These are phyloP conservation scores for Cyberlindnera samutprakarnensis DNA, from an alignment of 805 yeast genomes.

Conservation along the genomic window DNA sequence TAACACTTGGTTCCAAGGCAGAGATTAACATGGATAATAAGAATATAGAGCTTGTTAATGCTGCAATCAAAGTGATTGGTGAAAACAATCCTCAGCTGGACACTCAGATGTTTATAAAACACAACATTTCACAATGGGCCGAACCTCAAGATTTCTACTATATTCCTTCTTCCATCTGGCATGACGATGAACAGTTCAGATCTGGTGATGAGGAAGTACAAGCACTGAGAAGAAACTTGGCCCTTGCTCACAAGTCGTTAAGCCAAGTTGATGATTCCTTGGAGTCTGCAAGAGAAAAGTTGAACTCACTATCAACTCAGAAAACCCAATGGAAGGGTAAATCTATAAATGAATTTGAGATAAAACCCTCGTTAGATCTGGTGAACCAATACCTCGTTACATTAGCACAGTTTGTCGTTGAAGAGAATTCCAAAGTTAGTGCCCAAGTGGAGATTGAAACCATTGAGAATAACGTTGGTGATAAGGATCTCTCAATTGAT, in stretches of 20 bases:
- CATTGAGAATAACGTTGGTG: slow-evolving; percentile 78
- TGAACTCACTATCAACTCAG: slow-evolving; percentile 24
- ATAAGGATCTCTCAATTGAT: slow-evolving; percentile 56
- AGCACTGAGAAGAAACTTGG: slow-evolving; percentile 40
- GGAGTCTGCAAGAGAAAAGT: slow-evolving; percentile 23
- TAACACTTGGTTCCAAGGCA: slow-evolving; percentile 49
- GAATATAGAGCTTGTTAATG: slow-evolving; percentile 35
- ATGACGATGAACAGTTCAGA: slow-evolving; percentile 79
- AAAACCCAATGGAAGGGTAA: slow-evolving; percentile 30
- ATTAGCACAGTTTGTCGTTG: slow-evolving; percentile 56
- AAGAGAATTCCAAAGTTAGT: slow-evolving; percentile 66
- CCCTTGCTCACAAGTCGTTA: slow-evolving; percentile 28
- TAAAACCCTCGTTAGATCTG: slow-evolving; percentile 28
- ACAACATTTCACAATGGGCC: slow-evolving; percentile 65
- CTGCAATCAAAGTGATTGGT: slow-evolving; percentile 47
- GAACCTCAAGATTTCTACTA: slow-evolving; percentile 84
- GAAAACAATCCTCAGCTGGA: slow-evolving; percentile 72
- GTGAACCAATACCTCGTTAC: slow-evolving; percentile 43
- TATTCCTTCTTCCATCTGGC: slow-evolving; percentile 92
- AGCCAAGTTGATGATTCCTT: slow-evolving; percentile 23
- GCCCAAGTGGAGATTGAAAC: slow-evolving; percentile 87
- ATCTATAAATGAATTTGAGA: slow-evolving; percentile 41
- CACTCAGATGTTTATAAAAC: slow-evolving; percentile 87
- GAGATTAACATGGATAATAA: slow-evolving; percentile 51
- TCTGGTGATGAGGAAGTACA: slow-evolving; percentile 43